Evolutionary conservation across 1,284 basidiomycete species (phyloP), one percentile per base, ranked within the genome.

Genomic region (Microbotryum lychnidis-dioicae): DNA sequence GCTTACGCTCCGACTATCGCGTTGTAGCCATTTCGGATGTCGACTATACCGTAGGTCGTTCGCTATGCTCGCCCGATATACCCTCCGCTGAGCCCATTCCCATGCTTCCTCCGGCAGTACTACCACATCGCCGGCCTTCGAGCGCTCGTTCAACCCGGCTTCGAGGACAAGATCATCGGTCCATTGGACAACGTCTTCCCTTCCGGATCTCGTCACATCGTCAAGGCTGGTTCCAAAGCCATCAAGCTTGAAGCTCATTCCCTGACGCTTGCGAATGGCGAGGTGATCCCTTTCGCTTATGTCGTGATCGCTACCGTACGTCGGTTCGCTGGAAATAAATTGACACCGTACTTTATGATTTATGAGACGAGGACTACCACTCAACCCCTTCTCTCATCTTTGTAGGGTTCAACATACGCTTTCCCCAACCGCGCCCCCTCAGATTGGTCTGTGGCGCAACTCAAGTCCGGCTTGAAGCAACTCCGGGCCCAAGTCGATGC

Each of bases 51-150:
- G 51, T 42, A 33, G 5, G 51, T 53, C 12, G 3, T 33, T 51
- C 21, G 50, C 8, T 23, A 46, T 4, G 37, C 50, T 7, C 4
- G 14, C 14, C 25, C 58, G 49, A 0, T 67, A 57, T 51, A 58
- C 54, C 56, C 56, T 60, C 3, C n/a, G n/a, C 16, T 52, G 18
- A 54, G 44, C 10, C 44, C 25, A 56, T 0, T 29, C 61, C n/a
- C 45, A 60, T 0, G 59, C 57, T 10, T 46, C 57, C 3, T 54
- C 60, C 9, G 59, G 44, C 70, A 71, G 1, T 76, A 73, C 61
- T 77, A 73, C 71, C 69, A 74, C 2, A 71, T 77, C 48, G 73
- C 72, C 3, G 66, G 71, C 12, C 71, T 79, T 14, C 70, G 78
- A 54, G 77, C 27, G 2, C 51, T 31, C 16, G n/a, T 7, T 21